Base-by-base conservation (phyloP, 2,329 filamentous ascomycete genomes). In the Neurospora sp. region DNA sequence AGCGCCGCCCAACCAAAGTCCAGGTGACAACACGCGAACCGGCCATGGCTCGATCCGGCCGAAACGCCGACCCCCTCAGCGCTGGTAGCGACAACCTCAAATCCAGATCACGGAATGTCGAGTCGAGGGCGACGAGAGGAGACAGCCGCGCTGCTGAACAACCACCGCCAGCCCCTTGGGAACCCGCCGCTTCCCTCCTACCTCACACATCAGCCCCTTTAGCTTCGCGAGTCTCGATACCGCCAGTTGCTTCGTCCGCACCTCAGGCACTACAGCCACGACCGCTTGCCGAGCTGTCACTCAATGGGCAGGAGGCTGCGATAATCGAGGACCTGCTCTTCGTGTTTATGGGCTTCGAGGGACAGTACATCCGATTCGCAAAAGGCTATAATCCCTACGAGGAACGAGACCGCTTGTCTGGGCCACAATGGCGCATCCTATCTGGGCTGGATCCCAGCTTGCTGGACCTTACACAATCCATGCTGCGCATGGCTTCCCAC, bases 261-360 rank as follows among this genome's bases (percentile, higher is more conserved):
- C 93, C 94, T 1, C 81, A 87, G 68, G 82, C 86, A 8, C 84
- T 93, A 67, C 89, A 92, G 62, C 91, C 92, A 1, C 82, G 83
- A 67, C 84, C 90, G 7, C 83, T 98, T 17, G 83, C 86, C 70
- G 88, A 92, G 70, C 82, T 98, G 71, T 89, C 89, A 0, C 82
- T 96, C 38, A 91, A 96, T 73, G 87, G 87, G 2, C 96, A 99
- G 79, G 96, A 99, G 81, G 88, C 89, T 33, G 91, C 89, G 9
- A 91, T 99, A 66, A 84, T 98, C 62, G 94, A 97, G 75, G 96
- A 99, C 76, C 81, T 99, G 17, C 81, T 98, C 42, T 97, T 95
- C 78, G 93, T 97, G 5, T 96, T 98, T 76, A 97, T 99, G 94
- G 96, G 96, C 33, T 97, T 93, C 73, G 96, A 99, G 80, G 96